Evolutionary conservation across 495 filamentous ascomycete genomes (phyloP), one percentile per base, ranked within the genome.

Genomic region (Penicillium desertorum): DNA sequence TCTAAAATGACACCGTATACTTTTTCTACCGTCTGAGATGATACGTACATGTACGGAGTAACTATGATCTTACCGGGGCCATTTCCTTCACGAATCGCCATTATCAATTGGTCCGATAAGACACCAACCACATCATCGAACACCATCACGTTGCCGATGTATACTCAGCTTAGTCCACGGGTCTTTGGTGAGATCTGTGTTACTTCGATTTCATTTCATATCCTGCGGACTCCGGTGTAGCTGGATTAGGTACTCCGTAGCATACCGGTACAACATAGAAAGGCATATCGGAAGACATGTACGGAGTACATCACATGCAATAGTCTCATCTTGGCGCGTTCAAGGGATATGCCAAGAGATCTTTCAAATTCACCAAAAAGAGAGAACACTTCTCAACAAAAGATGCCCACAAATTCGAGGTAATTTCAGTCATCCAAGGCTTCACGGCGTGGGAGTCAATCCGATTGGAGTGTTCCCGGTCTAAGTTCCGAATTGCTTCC

Each of bases 31-130:
- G 32, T 46, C 61, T 53, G 45, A 47, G 10, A 32, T 34, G n/a
- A n/a, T n/a, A n/a, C n/a, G 17, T 58, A 39, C 34, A 7, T 37
- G 7, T 29, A 29, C 27, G 27, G 27, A 29, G 27, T 29, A 25
- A 25, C 23, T 25, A 25, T 25, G 23, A 25, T 25, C 23, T 25
- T 25, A 25, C 23, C 23, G 22, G 22, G 23, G 23, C 23, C 11
- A 59, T 65, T 63, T 62, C 62, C 58, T 58, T 62, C 63, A 61
- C 59, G 46, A 55, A 48, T 62, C 54, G 6, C 43, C 55, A 68
- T 62, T 65, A 66, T 70, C 68, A 68, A 64, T 64, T 54, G 29
- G 44, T 30, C 59, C 58, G 68, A 71, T 71, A 71, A 70, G 66
- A 62, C 36, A 39, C 71, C 71, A 73, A 73, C 71, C 71, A 73